Evolutionary conservation across 345 rosid species (phyloP).

Genomic region (Syzygium aqueum): DNA sequence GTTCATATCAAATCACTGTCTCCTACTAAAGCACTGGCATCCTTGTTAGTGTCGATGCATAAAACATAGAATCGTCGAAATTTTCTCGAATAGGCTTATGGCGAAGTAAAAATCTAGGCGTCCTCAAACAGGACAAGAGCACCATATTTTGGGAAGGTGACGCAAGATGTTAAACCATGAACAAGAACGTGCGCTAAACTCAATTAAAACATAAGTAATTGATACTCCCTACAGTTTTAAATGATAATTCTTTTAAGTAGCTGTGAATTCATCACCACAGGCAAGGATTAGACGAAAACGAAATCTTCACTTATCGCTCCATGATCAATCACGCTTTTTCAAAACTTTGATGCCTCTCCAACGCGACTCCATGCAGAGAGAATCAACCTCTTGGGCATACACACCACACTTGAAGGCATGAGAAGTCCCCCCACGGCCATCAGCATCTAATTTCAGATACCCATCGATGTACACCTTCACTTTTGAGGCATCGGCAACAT

Average conservation of each 20-base stretch:
- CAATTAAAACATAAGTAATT: background rate
- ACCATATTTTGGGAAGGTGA: background rate
- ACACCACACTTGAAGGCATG: constrained; percentile 26
- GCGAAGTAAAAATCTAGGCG: background rate
- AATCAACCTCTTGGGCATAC: constrained; percentile 6
- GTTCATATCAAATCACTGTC: too few species aligned
- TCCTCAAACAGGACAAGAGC: background rate
- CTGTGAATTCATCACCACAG: background rate
- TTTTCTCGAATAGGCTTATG: background rate
- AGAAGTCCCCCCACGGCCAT: constrained; percentile 18
- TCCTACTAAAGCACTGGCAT: too few species aligned
- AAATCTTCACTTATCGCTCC: background rate
- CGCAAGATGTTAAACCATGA: background rate
- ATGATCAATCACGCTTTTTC: background rate
- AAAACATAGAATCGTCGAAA: too few species aligned
- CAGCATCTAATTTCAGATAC: constrained; percentile 1
- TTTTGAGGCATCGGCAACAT: constrained; percentile 11
- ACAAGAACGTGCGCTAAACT: background rate
- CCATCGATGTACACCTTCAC: constrained; percentile 23
- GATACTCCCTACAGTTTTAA: background rate
- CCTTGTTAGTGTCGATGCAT: too few species aligned
- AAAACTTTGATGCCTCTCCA: constrained; percentile 22
- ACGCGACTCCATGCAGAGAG: constrained; percentile 28
- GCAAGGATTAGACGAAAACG: background rate
- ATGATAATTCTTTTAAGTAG: background rate